Percentiles rank a stretch among this genome's conserved stretches.
Evolutionary conservation across 1,284 basidiomycete genomes (phyloP).

Genomic region (Hemileia vastatrix): DNA sequence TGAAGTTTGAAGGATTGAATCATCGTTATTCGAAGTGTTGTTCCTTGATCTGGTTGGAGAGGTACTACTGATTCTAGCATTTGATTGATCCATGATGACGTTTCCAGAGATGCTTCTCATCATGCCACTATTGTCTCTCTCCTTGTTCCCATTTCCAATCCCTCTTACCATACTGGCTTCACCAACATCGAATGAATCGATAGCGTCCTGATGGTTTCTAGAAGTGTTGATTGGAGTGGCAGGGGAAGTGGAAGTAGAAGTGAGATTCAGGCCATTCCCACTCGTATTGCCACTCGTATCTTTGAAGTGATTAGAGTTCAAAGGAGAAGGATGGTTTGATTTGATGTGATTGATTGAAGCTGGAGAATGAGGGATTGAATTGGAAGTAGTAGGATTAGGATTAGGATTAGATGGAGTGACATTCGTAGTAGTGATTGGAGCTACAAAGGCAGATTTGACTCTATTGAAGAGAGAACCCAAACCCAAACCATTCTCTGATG

Average conservation of each 20-base stretch:
- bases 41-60: background rate
- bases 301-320: slow-evolving; percentile 23
- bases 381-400: too few species aligned
- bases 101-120: background rate
- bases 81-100: background rate
- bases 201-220: background rate
- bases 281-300: slow-evolving; percentile 4
- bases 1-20: too few species aligned
- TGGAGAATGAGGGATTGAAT: too few species aligned
- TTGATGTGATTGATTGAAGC: too few species aligned
- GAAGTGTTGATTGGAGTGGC: slow-evolving; percentile 3
- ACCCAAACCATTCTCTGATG: slow-evolving; percentile 29
- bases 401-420: too few species aligned
- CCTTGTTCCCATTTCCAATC: too few species aligned
- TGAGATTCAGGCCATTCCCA: slow-evolving; percentile 10
- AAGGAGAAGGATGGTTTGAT: slow-evolving; percentile 23
- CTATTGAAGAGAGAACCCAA: slow-evolving; percentile 34
- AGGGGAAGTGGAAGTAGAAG: slow-evolving; percentile 22
- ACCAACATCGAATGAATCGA: background rate
- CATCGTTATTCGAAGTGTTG: background rate
- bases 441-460: too few species aligned
- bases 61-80: background rate
- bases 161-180: background rate
- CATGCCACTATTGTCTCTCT: background rate
- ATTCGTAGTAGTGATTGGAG: too few species aligned